Percentiles rank a stretch among this genome's conserved stretches.
These are phyloP conservation scores for Anisodus tanguticus DNA, from an alignment of 257 asterid genomes.

Conservation along the genomic window DNA sequence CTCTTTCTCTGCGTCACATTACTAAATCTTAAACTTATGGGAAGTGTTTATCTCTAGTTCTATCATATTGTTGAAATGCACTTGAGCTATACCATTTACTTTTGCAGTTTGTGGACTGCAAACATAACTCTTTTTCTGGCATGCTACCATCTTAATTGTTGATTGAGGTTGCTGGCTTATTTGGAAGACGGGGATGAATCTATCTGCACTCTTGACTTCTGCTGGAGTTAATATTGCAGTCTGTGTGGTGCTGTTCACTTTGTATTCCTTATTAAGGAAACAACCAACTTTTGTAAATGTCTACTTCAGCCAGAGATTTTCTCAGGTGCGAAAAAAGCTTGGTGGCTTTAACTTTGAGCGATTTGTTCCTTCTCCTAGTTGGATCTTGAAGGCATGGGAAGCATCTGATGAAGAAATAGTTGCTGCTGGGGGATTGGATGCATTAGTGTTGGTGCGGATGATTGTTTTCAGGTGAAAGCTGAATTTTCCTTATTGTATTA, in stretches of 20 bases:
- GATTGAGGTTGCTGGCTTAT: slow-evolving; percentile 24
- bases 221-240: slow-evolving; percentile 55
- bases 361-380: slow-evolving; percentile 44
- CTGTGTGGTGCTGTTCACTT: slow-evolving; percentile 46
- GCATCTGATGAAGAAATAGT: slow-evolving; percentile 47
- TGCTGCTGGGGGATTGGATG: slow-evolving; percentile 50
- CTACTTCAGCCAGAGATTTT: slow-evolving; percentile 39
- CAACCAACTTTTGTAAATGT: slow-evolving; percentile 48
- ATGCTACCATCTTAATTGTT: neutral
- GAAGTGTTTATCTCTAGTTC: slow-evolving; percentile 4
- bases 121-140: neutral
- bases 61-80: slow-evolving; percentile 3
- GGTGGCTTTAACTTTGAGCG: slow-evolving; percentile 35
- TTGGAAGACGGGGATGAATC: slow-evolving; percentile 39
- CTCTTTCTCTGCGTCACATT: neutral
- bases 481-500: neutral
- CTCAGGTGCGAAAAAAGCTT: slow-evolving; percentile 18
- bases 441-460: slow-evolving; percentile 43
- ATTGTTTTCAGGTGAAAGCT: slow-evolving; percentile 45
- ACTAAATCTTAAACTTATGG: neutral
- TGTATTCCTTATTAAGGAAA: slow-evolving; percentile 55
- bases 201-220: slow-evolving; percentile 54
- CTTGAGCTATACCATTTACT: slow-evolving; percentile 1
- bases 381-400: slow-evolving; percentile 50
- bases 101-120: slow-evolving; percentile 12